Base-by-base conservation (phyloP, 768 basidiomycete species). In the Phanerodontia chrysosporium region DNA sequence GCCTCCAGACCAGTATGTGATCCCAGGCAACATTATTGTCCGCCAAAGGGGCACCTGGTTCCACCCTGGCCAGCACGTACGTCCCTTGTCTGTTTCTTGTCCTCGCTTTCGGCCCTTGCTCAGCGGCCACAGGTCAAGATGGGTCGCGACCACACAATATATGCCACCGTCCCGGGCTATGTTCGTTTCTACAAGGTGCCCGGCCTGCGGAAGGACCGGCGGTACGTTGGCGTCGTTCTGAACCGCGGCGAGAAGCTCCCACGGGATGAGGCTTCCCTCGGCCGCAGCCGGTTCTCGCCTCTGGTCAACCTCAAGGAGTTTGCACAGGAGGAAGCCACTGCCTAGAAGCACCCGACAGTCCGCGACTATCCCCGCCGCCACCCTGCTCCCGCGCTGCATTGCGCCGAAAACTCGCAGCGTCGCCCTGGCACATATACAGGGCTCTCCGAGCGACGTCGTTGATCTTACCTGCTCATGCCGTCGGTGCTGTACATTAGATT, bases 11-110 rank as follows among this genome's bases (percentile, higher is more conserved):
- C 88, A 98, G 73, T 83, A 81, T 73, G 95, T 98, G 25, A 82
- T 91, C 25, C 92, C 97, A 9, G 97, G 97, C 45, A 92, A 96
- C 76, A 98, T 99, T 66, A 90, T 99, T 69, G 86, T 98, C 30
- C 83, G 97, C 46, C 97, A 99, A 73, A 83, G 97, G 63, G 97
- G 97, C 9, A 89, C 90, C 0, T 78, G 88, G 52, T 96, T 97
- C 75, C 94, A 96, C 69, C 86, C 96, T 4, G 96, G 95, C 0
- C 95, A 94, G 71, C 87, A 98, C 73, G 95, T 95, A 73, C 57
- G 87, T 75, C 27, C 28, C n/a, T n/a, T n/a, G n/a, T n/a, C n/a
- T n/a, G n/a, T 21, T 13, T 21, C 29, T 30, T 32, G 55, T 39
- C 36, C 48, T 48, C 13, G 32, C 9, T 56, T 7, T 7, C n/a